Evolutionary conservation across 768 basidiomycete genomes (phyloP).

Genomic region (Mycena galericulata): DNA sequence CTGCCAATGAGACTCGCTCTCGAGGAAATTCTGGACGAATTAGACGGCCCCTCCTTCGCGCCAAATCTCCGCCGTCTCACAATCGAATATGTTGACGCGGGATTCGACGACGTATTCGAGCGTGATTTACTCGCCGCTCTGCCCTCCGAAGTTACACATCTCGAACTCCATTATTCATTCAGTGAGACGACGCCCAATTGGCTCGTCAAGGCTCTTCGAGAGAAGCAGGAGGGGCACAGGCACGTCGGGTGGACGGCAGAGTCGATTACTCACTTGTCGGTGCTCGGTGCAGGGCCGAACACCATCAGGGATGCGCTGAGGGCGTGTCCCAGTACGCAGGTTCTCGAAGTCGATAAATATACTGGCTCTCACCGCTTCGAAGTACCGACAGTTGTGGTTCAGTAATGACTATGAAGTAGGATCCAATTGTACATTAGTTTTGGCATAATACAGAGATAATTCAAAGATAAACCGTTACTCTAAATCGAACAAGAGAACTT

Average conservation of each 20-base stretch:
- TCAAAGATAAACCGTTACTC: conserved; percentile 49
- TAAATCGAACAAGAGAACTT: conserved; percentile 86
- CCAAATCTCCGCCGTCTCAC: conserved; percentile 27
- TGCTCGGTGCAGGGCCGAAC: conserved; percentile 13
- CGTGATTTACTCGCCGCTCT: conserved; percentile 4
- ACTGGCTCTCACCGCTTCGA: too few relatives aligned
- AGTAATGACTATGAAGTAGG: too few relatives aligned
- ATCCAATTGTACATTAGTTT: not conserved
- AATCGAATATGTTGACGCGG: conserved; percentile 25
- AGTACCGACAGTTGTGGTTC: too few relatives aligned
- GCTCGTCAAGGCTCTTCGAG: conserved; percentile 3
- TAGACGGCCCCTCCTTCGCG: conserved; percentile 16
- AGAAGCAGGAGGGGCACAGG: conserved; percentile 8
- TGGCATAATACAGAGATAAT: not conserved
- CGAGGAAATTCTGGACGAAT: conserved; percentile 14
- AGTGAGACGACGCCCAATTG: not conserved
- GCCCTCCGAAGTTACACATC: conserved; percentile 23
- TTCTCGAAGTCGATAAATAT: not conserved
- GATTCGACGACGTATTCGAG: conserved; percentile 25
- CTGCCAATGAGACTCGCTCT: conserved; percentile 22
- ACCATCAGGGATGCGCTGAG: not conserved
- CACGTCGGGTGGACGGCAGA: conserved; percentile 4
- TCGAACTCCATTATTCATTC: conserved; percentile 20
- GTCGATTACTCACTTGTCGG: not conserved
- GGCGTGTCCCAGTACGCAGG: conserved; percentile 10